Conservation (phyloP, 108 stramenopile genomes). For the Cylindrotheca fusiformis region DNA sequence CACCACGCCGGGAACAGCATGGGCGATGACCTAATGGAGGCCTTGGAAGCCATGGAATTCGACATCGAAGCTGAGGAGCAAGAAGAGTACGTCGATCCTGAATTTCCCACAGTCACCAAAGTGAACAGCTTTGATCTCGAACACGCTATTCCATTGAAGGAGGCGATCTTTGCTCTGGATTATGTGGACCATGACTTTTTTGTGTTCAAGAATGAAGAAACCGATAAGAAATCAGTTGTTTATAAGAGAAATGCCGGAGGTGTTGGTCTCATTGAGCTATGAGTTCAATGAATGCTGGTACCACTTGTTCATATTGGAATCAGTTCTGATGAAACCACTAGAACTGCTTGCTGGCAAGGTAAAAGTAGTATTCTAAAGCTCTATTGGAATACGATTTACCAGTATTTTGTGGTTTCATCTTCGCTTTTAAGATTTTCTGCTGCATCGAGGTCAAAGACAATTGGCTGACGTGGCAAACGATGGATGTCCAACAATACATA, state of each 20-base stretch:
- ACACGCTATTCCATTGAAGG: slow-evolving; percentile 72
- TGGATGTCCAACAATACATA: no score
- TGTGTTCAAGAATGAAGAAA: slow-evolving; percentile 80
- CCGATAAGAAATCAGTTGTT: slow-evolving; percentile 76
- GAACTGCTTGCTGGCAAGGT: neutral
- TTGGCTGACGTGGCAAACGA: no score
- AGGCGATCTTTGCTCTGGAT: slow-evolving; percentile 88
- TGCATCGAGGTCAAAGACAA: no score
- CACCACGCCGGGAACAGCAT: slow-evolving; percentile 78
- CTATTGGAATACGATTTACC: no score
- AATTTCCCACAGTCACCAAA: slow-evolving; percentile 71
- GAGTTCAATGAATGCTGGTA: no score
- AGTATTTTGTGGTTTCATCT: no score
- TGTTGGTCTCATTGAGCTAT: slow-evolving; percentile 77
- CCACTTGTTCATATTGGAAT: slow-evolving; percentile 21
- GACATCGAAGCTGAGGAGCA: slow-evolving; percentile 27
- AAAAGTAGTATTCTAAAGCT: no score
- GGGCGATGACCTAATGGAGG: slow-evolving; percentile 77
- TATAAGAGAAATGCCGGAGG: slow-evolving; percentile 93
- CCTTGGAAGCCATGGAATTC: slow-evolving; percentile 42
- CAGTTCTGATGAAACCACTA: neutral
- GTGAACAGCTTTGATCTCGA: slow-evolving; percentile 79
- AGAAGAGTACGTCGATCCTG: slow-evolving; percentile 65
- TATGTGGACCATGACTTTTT: slow-evolving; percentile 94
- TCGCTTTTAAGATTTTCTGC: no score